A percentile compares a stretch with the other conserved stretches of the same genome.
phyloP scores from a whole-genome alignment of 163 green algal genomes.

The Coccomyxa subellipsoidea region DNA sequence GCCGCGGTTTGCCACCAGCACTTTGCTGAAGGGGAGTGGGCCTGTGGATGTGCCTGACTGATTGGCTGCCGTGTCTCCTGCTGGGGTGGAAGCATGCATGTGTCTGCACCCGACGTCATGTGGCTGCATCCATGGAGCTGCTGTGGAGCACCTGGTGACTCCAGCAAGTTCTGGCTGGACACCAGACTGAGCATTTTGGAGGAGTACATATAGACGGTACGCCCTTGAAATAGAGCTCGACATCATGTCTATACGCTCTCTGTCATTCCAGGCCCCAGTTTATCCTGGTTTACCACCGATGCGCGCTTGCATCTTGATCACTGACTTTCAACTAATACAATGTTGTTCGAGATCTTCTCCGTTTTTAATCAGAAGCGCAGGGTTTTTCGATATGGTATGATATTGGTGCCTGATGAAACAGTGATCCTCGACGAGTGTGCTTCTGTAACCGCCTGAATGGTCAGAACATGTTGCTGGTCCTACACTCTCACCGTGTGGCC shows the following conservation, averaged over 20 bases:
- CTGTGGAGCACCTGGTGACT: not conserved
- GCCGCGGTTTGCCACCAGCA: slow-evolving; percentile 80
- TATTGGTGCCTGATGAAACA: not conserved
- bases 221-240: not conserved
- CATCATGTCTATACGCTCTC: not conserved
- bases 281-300: not conserved
- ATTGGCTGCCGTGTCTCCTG: not conserved
- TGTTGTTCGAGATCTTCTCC: not conserved
- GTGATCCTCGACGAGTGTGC: not conserved
- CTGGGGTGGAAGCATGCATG: not conserved
- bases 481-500: not conserved
- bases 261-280: not conserved
- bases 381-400: not conserved
- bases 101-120: not conserved
- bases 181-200: not conserved
- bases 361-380: not conserved
- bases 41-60: not conserved
- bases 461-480: not conserved
- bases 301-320: not conserved
- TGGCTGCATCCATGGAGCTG: not conserved
- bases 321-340: not conserved
- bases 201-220: not conserved
- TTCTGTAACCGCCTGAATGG: not conserved
- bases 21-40: slow-evolving; percentile 32
- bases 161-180: not conserved